Evolutionary conservation across 441 rosid genomes (phyloP), one percentile per base, ranked within the genome.

Genomic region (Geranium incanum): DNA sequence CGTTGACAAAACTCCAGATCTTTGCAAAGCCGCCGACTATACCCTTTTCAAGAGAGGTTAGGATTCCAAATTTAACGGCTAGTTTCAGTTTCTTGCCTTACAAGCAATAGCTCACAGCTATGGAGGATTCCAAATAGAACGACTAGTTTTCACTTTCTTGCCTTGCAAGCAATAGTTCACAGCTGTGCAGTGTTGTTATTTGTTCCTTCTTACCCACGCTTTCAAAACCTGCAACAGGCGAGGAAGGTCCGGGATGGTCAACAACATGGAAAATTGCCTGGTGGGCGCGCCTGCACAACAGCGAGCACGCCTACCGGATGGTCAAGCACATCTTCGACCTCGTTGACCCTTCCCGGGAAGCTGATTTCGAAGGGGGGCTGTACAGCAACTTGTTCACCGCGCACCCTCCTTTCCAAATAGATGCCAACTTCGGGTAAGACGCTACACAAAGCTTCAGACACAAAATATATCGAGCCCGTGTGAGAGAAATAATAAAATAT

Each of bases 341-440:
- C 78, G 97, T 90, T 52, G 95, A 88, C 76, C 96, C 95, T 1
- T 82, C 79, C 63, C 74, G 79, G 23, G 94, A 86, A 77, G 72
- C 73, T 36, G 79, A 77, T 72, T 94, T 81, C 62, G 88, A 86
- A 81, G 97, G 99, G 55, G 99, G 99, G 72, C 76, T 92, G 4
- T 94, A 94, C 81, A 84, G 84, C 68, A 94, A 94, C 86, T 77
- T 94, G 80, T 94, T 94, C 85, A 84, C 94, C 1, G 95, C 97
- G 6, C 97, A 92, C 63, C 99, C 99, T 5, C 99, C 97, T 28
- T 94, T 94, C 76, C 97, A 92, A 76, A 94, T 94, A 3, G 99
- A 94, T 79, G 95, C 90, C 71, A 94, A 94, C 74, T 87, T 92
- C 12, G 99, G 70, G 45, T 28, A 28, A 28, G 33, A 28, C 3